A percentile compares a stretch with the other conserved stretches of the same genome.
phyloP scores from a whole-genome alignment of 345 rosid species.

The Ceriops decandra region DNA sequence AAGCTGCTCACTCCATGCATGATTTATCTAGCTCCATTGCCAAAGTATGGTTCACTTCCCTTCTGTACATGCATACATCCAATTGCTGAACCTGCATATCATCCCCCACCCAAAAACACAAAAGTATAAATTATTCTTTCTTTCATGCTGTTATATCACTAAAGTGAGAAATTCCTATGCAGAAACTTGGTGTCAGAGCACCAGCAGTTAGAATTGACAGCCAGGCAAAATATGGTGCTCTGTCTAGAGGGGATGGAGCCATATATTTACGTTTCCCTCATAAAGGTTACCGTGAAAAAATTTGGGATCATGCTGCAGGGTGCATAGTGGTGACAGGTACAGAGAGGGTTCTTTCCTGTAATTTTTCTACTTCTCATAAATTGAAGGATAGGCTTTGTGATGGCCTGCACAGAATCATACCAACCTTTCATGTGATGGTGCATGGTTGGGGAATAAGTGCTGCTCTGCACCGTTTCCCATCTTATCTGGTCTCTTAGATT shows the following conservation, averaged over 20 bases:
- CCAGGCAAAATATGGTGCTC: conserved; percentile 91
- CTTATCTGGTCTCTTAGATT: not conserved
- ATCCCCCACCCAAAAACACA: not conserved
- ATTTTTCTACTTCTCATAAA: not conserved
- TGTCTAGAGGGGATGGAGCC: conserved; percentile 94
- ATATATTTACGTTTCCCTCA: conserved; percentile 79
- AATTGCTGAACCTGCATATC: not conserved
- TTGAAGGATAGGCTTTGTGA: not conserved
- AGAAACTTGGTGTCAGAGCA: conserved; percentile 96
- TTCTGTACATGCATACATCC: conserved; percentile 11
- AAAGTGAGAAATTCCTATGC: conserved; percentile 15
- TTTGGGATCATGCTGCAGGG: conserved; percentile 99
- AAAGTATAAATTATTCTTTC: not conserved
- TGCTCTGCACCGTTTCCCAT: too few relatives aligned
- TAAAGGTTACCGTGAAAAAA: conserved; percentile 87
- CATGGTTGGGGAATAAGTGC: too few relatives aligned
- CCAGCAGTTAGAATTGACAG: conserved; percentile 92
- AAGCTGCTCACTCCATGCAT: conserved; percentile 76
- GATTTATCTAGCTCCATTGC: conserved; percentile 75
- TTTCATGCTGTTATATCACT: not conserved
- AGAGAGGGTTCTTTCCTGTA: not conserved
- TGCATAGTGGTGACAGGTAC: conserved; percentile 87
- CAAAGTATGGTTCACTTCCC: conserved; percentile 30
- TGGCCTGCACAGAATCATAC: too few relatives aligned
- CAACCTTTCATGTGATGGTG: too few relatives aligned